These are phyloP conservation scores for Amanita inopinata DNA, from an alignment of 768 basidiomycete species.

Conservation along the genomic window DNA sequence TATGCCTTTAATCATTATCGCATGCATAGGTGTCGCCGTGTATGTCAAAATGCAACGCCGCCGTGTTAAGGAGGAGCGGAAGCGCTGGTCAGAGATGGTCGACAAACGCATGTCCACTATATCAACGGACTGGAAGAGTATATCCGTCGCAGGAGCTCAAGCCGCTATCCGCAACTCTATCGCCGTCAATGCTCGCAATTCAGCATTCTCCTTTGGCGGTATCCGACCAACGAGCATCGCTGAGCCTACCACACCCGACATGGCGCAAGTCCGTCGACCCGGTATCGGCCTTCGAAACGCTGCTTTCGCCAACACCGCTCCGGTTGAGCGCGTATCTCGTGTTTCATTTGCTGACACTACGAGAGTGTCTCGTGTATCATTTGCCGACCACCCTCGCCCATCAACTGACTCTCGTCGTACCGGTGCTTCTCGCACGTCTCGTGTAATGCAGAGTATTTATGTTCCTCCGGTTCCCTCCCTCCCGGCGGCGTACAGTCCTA, in stretches of 20 bases:
- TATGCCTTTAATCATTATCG: constrained; percentile 49
- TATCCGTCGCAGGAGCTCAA: constrained; percentile 58
- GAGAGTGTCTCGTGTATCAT: constrained; percentile 27
- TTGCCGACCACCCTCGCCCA: constrained; percentile 32
- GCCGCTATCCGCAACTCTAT: constrained; percentile 68
- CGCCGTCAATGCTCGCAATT: constrained; percentile 34
- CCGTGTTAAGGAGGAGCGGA: constrained; percentile 40
- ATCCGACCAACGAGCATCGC: constrained; percentile 41
- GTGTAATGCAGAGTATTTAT: constrained; percentile 29
- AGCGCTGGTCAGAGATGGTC: constrained; percentile 52
- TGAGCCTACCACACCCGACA: constrained; percentile 28
- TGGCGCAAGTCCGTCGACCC: constrained; percentile 35
- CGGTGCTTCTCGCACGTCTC: constrained; percentile 23
- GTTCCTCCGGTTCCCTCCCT: constrained; percentile 33
- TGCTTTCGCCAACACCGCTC: constrained; percentile 18
- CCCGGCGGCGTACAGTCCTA: constrained; percentile 14
- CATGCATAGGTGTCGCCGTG: constrained; percentile 25
- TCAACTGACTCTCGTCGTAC: constrained; percentile 28
- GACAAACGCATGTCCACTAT: constrained; percentile 83
- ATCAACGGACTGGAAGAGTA: constrained; percentile 66
- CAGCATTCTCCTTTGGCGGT: constrained; percentile 49
- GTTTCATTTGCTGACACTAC: constrained; percentile 64
- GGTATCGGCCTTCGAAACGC: constrained; percentile 44
- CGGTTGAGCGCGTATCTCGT: constrained; percentile 35
- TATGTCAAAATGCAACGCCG: constrained; percentile 49